A percentile compares a stretch with the other conserved stretches of the same genome.
These are phyloP conservation scores for Flueggea neowawraea DNA, from an alignment of 441 rosid genomes.

Conservation along the genomic window DNA sequence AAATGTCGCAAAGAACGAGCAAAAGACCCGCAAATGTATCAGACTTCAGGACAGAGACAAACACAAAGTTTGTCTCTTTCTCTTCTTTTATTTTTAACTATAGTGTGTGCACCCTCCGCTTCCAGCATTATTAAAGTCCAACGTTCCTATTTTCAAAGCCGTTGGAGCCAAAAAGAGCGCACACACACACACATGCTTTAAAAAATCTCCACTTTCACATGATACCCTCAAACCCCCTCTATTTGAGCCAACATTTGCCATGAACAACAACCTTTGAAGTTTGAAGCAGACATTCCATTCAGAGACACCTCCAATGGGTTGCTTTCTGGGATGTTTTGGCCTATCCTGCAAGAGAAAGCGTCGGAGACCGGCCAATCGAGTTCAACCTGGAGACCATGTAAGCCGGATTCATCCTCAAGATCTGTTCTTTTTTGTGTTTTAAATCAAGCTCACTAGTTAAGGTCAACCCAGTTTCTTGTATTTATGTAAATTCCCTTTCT, in stretches of 20 bases:
- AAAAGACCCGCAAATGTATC: background rate
- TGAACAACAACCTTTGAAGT: conserved; percentile 8
- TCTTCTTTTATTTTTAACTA: background rate
- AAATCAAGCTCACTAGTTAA: background rate
- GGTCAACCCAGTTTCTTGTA: background rate
- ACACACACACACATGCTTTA: conserved; percentile 2
- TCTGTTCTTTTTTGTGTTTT: background rate
- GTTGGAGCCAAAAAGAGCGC: conserved; percentile 42
- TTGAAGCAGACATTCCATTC: background rate
- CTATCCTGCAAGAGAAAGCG: conserved; percentile 56
- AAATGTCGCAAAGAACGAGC: no score
- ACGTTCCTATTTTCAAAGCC: conserved; percentile 58
- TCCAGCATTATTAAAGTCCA: conserved; percentile 29
- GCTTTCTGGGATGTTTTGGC: conserved; percentile 63
- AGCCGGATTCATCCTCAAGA: conserved; percentile 4
- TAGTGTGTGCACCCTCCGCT: conserved; percentile 1
- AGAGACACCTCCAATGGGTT: conserved; percentile 38
- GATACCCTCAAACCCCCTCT: background rate
- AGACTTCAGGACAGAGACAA: background rate
- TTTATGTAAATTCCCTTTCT: conserved; percentile 1
- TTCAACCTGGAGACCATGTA: conserved; percentile 56
- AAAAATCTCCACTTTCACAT: conserved; percentile 1
- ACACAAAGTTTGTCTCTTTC: background rate
- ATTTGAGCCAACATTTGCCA: conserved; percentile 10
- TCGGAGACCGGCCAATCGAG: conserved; percentile 38